phyloP scores from a whole-genome alignment of 2,329 filamentous ascomycete species.

The Blastomyces silverae region DNA sequence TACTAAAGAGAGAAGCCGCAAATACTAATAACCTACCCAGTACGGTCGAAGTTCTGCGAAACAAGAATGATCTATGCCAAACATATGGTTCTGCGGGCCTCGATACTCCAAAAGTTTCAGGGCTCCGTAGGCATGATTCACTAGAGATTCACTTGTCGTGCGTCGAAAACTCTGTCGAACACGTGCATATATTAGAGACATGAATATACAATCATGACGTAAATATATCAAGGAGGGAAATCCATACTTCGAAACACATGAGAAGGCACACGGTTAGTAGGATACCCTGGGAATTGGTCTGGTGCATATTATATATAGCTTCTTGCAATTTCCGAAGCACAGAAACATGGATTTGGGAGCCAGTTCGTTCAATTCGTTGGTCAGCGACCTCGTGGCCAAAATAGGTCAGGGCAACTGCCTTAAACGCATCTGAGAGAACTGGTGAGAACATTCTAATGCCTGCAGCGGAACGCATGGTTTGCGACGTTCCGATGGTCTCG shows the following conservation, averaged over 20 bases:
- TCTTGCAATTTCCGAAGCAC: conserved; percentile 35
- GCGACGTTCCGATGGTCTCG: conserved; percentile 31
- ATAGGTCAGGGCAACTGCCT: conserved; percentile 36
- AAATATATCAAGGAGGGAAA: conserved; percentile 12
- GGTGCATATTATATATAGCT: conserved; percentile 33
- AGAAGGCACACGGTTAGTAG: conserved; percentile 36
- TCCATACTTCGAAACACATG: conserved; percentile 34
- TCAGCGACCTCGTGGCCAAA: conserved; percentile 35
- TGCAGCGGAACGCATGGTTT: conserved; percentile 34
- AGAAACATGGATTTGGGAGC: conserved; percentile 32
- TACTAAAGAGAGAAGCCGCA: background rate
- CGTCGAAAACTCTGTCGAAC: conserved; percentile 33
- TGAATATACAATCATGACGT: background rate
- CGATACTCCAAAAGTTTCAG: conserved; percentile 35
- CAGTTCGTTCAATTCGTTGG: conserved; percentile 30
- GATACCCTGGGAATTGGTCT: conserved; percentile 34
- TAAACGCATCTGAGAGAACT: conserved; percentile 33
- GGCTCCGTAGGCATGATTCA: conserved; percentile 33
- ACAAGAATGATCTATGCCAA: conserved; percentile 36
- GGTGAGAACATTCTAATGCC: conserved; percentile 39
- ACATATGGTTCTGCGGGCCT: conserved; percentile 36
- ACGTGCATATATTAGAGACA: background rate
- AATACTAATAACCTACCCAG: conserved; percentile 28
- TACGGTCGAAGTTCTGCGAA: conserved; percentile 38
- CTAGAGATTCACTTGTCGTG: conserved; percentile 30